Evolutionary conservation across 2,329 filamentous ascomycete genomes (phyloP), one percentile per base, ranked within the genome.

Genomic region (Colletotrichum spinosum): DNA sequence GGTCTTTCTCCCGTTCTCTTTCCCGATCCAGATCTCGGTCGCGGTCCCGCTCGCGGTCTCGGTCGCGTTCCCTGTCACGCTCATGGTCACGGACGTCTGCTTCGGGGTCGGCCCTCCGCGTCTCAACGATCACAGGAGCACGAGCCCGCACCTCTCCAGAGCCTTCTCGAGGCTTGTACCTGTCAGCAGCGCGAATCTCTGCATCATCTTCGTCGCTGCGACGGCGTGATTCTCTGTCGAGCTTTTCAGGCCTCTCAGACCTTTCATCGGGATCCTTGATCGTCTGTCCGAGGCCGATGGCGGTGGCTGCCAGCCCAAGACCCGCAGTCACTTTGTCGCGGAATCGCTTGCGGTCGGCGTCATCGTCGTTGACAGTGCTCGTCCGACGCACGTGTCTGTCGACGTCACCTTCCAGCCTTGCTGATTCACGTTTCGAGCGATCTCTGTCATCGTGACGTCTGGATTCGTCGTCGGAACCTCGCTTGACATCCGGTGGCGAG

Each of bases 301-400:
- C 80, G 4, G 81, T 81, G 6, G 83, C 83, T 37, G 81, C 82
- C 15, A 82, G 78, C 38, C 83, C 80, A 4, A 86, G 74, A 1
- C 84, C 84, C 7, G 80, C 75, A 8, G 78, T 76, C 33, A 85
- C 74, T 67, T 83, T 86, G 51, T 86, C 84, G 42, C 82, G 80
- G 39, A 81, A 71, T 55, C 80, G 80, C 50, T 78, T 77, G 25
- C 76, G 79, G 46, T 79, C 78, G 60, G 77, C 77, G n/a, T 79
- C 76, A 8, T 81, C 79, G 2, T 74, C 73, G 9, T 77, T 75
- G 4, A 73, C 68, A 8, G 69, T 71, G 38, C 68, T 71, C 38
- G 71, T 72, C 55, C 68, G 72, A 6, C 70, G 64, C 4, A 74
- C 71, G 37, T 72, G 70, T n/a, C 67, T 68, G 5, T 74, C 71